Base-by-base conservation (phyloP, 805 yeast species). In the Starmerella bacillaris region DNA sequence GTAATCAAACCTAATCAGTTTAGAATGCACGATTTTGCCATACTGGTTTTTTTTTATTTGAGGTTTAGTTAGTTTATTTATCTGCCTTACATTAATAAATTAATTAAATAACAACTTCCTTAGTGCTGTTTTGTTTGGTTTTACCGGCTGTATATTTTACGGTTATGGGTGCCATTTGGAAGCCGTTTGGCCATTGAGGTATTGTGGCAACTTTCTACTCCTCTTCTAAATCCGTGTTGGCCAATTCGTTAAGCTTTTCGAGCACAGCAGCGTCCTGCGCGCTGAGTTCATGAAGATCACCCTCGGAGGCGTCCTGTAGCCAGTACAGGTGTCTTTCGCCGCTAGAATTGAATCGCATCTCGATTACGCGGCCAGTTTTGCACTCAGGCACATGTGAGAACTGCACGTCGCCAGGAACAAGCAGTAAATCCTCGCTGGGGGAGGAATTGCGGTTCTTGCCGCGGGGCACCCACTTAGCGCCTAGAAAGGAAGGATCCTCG, bases 331-430 rank as follows among this genome's bases (percentile, higher is more conserved):
- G 51, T 39, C 66, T 61, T 24, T 74, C 73, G 33, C 78, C 77
- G 19, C 79, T 67, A 38, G 72, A 63, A 44, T 64, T 60, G 52
- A 75, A 75, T 40, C 68, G 65, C 55, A 76, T 63, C 18, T 74
- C 72, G 45, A 71, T 74, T 12, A 82, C 83, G 41, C 94, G 63
- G 12, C 93, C 94, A 0, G 82, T 68, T 29, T 58, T 66, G 54
- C 92, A 77, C 20, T 78, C 69, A 34, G 63, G 55, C 30, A 78
- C 70, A 36, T 69, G 78, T 42, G 68, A 67, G 72, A 83, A 78
- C 29, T 74, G 69, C 35, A 78, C 86, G 49, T 82, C 94, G 2
- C 92, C 92, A 0, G 92, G 89, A 45, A 80, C 72, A 29, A 80
- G 68, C 44, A 79, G 60, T 39, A 78, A 61, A 30, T 61, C 61